These are phyloP conservation scores for Trichophaea hybrida DNA, from an alignment of 2,329 filamentous ascomycete species.

Conservation along the genomic window DNA sequence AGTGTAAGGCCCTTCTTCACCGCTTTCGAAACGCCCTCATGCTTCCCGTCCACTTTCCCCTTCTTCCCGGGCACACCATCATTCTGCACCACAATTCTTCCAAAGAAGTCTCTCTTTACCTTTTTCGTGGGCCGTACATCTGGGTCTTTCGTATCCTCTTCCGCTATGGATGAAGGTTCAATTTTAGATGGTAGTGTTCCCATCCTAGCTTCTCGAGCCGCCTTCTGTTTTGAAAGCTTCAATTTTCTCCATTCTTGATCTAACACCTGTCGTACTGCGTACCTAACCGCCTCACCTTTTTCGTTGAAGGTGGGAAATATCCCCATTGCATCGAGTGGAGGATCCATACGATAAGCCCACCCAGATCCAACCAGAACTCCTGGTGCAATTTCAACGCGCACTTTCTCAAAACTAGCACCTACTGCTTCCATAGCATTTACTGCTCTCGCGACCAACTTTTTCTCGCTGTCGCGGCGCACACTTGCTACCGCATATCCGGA, in stretches of 20 bases:
- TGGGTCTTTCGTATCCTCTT: conserved; percentile 30
- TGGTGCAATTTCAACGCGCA: conserved; percentile 50
- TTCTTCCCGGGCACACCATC: conserved; percentile 87
- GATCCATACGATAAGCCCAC: conserved; percentile 91
- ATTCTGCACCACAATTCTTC: conserved; percentile 62
- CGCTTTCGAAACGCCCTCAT: conserved; percentile 85
- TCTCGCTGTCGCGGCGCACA: conserved; percentile 76
- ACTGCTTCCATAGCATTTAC: conserved; percentile 72
- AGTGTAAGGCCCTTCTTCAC: conserved; percentile 76
- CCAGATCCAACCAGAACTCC: conserved; percentile 39
- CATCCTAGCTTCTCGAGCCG: conserved; percentile 47
- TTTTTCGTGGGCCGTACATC: conserved; percentile 29
- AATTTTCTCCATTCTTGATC: conserved; percentile 78
- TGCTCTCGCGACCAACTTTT: conserved; percentile 61
- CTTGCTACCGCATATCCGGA: conserved; percentile 43
- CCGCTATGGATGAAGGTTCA: conserved; percentile 23
- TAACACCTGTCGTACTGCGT: conserved; percentile 80
- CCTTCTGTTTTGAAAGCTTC: conserved; percentile 49
- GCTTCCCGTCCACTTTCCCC: conserved; percentile 51
- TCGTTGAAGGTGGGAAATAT: conserved; percentile 55
- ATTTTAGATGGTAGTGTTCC: conserved; percentile 25
- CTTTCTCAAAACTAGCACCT: conserved; percentile 66
- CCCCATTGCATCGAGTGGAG: conserved; percentile 64
- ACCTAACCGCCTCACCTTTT: conserved; percentile 57
- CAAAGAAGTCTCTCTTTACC: conserved; percentile 69